Evolutionary conservation across 768 basidiomycete genomes (phyloP), one percentile per base, ranked within the genome.

Genomic region (Termitomyces sp.): DNA sequence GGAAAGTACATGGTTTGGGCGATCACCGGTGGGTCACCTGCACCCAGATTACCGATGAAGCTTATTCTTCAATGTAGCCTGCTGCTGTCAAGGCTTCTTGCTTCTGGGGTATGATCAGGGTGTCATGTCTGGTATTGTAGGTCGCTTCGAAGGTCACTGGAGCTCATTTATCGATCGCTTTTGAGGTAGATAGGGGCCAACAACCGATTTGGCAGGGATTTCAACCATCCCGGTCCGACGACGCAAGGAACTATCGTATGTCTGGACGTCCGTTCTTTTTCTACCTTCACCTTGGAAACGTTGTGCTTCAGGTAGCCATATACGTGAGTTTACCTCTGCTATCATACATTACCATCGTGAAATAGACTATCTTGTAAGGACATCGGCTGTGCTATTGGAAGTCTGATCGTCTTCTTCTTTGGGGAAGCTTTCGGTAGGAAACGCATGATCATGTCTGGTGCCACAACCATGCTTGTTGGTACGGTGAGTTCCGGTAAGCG

Each of bases 71-170:
- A 49, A 30, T 39, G 16, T 33, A 74, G 75, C 74, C 37, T 75
- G 75, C 57, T 76, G 76, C 58, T 76, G 74, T 54, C 74, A 74
- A 58, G 76, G 74, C 1, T 75, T 76, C 58, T 61, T 75, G 20
- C 71, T 76, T 18, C 60, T 69, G 24, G 74, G 73, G 1, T 75
- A 76, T 58, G 74, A 75, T 62, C 73, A 76, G 59, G 75, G 75
- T 16, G 74, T 76, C 30, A 77, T 76, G 75, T 76, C 74, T 32
- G 74, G 75, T 9, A 73, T 76, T 34, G 75, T 75, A 24, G 20
- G 59, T 43, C 10, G 4, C 14, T 12, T 33, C 34, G 53, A 30
- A 65, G 44, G 12, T 32, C 48, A 18, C 26, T 37, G 27, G 2
- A 20, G 10, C 48, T 36, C 16, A 5, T 32, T 33, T 9, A 22